Evolutionary conservation across 2,329 filamentous ascomycete genomes (phyloP).

Genomic region (Penicillium sp.): DNA sequence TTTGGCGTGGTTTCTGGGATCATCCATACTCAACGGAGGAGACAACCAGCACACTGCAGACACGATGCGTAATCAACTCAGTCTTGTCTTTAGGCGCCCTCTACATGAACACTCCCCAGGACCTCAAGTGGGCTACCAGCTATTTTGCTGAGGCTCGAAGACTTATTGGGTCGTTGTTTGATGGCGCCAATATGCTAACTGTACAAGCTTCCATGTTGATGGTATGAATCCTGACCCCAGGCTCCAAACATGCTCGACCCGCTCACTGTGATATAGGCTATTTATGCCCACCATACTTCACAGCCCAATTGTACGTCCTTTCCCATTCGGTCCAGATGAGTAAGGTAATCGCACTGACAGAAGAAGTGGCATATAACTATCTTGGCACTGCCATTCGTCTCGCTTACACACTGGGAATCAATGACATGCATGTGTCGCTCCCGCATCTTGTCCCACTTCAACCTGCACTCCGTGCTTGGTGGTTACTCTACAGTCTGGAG

Average conservation of each 20-base stretch:
- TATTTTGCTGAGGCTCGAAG: conserved; percentile 2
- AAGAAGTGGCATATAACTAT: conserved; percentile 11
- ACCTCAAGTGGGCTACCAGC: neutral
- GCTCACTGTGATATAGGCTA: neutral
- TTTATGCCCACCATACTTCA: conserved; percentile 4
- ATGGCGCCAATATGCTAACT: neutral
- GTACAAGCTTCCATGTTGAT: conserved; percentile 8
- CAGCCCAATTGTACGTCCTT: neutral
- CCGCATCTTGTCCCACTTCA: neutral
- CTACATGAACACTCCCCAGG: neutral
- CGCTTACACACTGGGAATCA: conserved; percentile 9
- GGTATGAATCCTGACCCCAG: neutral
- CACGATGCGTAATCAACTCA: neutral
- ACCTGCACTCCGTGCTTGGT: conserved; percentile 4
- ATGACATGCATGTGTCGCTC: neutral
- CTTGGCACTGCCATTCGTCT: conserved; percentile 9
- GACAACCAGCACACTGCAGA: neutral
- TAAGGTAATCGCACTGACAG: neutral
- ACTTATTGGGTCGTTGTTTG: neutral
- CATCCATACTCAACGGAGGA: neutral
- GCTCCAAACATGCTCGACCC: neutral
- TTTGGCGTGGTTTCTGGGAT: neutral
- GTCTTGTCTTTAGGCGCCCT: conserved; percentile 3
- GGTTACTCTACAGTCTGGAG: conserved; percentile 11
- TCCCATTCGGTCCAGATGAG: neutral